A percentile compares a stretch with the other conserved stretches of the same genome.
phyloP scores from a whole-genome alignment of 305 asterid genomes.

The Solanum hybrid region DNA sequence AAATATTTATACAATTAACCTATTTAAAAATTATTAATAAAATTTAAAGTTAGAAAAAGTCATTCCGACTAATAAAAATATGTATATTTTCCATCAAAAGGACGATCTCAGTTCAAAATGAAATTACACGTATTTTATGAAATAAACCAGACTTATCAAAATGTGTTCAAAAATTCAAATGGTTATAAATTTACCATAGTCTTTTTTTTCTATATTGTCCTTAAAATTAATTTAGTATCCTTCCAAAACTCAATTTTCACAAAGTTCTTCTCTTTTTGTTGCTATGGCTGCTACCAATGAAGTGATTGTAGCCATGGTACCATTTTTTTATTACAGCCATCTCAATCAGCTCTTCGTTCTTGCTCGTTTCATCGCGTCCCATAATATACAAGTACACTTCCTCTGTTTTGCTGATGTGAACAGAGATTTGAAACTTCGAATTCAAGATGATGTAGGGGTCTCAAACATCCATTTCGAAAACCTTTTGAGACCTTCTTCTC shows the following conservation, averaged over 20 bases:
- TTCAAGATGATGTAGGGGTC: background rate
- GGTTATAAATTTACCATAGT: background rate
- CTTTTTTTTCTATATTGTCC: too few species aligned
- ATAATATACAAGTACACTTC: background rate
- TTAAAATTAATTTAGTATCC: too few species aligned
- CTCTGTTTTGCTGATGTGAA: background rate
- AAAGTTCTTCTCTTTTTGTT: background rate
- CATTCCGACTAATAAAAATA: background rate
- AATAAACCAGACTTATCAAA: too few species aligned
- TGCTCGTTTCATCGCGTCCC: background rate
- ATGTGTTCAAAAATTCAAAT: background rate
- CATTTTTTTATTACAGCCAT: background rate
- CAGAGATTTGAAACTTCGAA: background rate
- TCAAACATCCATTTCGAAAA: background rate
- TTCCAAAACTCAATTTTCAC: background rate
- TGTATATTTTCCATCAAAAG: background rate
- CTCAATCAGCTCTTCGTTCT: background rate
- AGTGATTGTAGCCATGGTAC: background rate
- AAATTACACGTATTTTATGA: background rate
- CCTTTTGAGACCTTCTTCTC: background rate
- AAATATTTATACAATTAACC: too few species aligned
- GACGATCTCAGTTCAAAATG: background rate
- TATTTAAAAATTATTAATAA: too few species aligned
- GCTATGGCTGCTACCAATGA: background rate
- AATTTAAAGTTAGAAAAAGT: background rate